Percentiles rank a stretch among this genome's conserved stretches.
phyloP scores from a whole-genome alignment of 352 stramenopile species.

The Blastocystis sp. region DNA sequence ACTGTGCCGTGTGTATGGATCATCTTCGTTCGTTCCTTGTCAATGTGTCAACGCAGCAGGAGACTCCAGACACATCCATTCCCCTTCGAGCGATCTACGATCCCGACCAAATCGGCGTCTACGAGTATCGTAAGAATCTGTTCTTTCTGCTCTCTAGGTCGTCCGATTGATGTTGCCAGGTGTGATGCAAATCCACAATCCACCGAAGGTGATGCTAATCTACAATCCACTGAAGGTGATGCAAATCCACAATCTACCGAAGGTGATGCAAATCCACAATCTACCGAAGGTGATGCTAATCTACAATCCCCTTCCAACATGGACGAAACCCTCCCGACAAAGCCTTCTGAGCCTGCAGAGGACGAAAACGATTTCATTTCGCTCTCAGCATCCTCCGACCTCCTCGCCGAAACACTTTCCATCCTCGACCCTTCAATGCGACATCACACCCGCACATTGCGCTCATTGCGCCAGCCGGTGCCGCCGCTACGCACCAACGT shows the following conservation, averaged over 20 bases:
- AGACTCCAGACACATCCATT: not conserved
- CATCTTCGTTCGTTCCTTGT: not conserved
- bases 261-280: too few relatives aligned
- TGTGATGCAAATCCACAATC: too few relatives aligned
- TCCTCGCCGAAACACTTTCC: not conserved
- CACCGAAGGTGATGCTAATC: too few relatives aligned
- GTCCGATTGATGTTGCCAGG: too few relatives aligned
- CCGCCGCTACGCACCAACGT: not conserved
- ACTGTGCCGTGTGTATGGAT: not conserved
- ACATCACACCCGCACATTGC: not conserved
- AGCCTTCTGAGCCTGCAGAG: not conserved
- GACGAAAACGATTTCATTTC: slow-evolving; percentile 24
- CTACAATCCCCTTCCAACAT: too few relatives aligned
- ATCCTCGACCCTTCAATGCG: not conserved
- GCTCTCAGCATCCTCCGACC: not conserved
- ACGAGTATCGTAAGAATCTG: not conserved
- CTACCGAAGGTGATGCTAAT: too few relatives aligned
- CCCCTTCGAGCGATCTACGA: not conserved
- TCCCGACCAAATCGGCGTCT: not conserved
- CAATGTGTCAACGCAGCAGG: not conserved
- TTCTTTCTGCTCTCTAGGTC: too few relatives aligned
- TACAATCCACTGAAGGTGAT: too few relatives aligned
- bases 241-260: too few relatives aligned
- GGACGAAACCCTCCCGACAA: not conserved
- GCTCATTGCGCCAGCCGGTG: not conserved